Conservation (phyloP, 2,329 filamentous ascomycete genomes). For the Cladophialophora bantiana region DNA sequence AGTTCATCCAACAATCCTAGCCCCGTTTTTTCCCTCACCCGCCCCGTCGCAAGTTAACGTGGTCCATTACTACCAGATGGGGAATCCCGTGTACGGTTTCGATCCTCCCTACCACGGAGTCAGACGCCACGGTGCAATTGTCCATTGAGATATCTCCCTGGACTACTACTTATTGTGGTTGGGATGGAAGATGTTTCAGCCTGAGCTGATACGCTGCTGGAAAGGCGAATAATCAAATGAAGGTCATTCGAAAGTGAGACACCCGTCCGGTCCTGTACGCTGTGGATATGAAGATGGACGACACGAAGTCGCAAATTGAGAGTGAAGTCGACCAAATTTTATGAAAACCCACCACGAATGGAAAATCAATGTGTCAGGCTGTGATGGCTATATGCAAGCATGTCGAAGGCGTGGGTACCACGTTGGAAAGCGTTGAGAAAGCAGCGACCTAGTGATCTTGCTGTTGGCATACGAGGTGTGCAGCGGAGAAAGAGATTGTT, state of each 20-base stretch:
- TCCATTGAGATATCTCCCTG: background rate
- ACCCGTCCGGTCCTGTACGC: background rate
- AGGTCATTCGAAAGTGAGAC: background rate
- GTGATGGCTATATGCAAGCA: background rate
- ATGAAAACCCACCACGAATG: background rate
- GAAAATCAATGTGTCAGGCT: background rate
- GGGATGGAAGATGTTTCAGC: background rate
- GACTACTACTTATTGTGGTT: background rate
- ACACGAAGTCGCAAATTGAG: background rate
- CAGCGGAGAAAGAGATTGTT: background rate
- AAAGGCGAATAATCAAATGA: background rate
- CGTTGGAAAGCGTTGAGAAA: background rate
- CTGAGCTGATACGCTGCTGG: background rate
- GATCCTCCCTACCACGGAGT: conserved; percentile 5
- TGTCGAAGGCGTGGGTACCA: background rate
- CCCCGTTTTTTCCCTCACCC: background rate
- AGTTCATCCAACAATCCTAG: background rate
- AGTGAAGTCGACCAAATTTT: background rate
- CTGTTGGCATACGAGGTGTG: background rate
- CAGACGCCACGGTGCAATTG: background rate
- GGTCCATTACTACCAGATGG: conserved; percentile 31
- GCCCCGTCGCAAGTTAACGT: background rate
- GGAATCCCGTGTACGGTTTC: conserved; percentile 37
- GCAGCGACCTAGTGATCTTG: background rate
- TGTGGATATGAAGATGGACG: background rate